phyloP scores from a whole-genome alignment of 148 eudicot genomes.

The Suaeda aralocaspica region DNA sequence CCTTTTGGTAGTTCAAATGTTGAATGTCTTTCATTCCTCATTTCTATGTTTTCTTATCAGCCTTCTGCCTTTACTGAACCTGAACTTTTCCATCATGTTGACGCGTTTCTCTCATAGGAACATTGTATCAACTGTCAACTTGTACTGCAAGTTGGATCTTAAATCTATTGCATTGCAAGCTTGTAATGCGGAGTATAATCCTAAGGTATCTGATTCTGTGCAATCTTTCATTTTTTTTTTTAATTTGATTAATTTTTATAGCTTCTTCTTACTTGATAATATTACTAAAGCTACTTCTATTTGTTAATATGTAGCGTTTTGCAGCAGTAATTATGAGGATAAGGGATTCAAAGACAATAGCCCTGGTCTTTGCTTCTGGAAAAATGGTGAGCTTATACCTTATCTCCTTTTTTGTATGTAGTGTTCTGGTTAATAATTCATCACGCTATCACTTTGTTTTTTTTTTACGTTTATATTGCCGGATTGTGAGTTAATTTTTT shows the following conservation, averaged over 20 bases:
- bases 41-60: neutral
- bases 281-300: slow-evolving; percentile 46
- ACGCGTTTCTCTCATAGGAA: slow-evolving; percentile 21
- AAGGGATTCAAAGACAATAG: slow-evolving; percentile 80
- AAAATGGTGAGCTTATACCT: slow-evolving; percentile 53
- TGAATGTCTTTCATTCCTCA: no score
- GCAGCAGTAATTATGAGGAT: slow-evolving; percentile 90
- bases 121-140: slow-evolving; percentile 70
- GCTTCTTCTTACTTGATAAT: no score
- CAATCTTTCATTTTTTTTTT: no score
- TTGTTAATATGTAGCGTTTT: no score
- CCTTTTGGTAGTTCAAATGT: no score
- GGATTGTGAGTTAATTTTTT: no score
- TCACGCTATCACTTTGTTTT: no score
- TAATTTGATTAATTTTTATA: no score
- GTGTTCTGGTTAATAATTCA: no score
- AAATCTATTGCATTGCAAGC: slow-evolving; percentile 74
- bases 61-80: neutral
- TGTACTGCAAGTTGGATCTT: slow-evolving; percentile 74
- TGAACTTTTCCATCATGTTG: neutral
- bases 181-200: slow-evolving; percentile 76
- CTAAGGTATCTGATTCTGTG: slow-evolving; percentile 50
- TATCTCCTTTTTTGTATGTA: neutral
- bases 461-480: neutral
- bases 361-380: slow-evolving; percentile 83